Evolutionary conservation across 805 yeast genomes (phyloP).

Genomic region (Henningerozyma blattae): DNA sequence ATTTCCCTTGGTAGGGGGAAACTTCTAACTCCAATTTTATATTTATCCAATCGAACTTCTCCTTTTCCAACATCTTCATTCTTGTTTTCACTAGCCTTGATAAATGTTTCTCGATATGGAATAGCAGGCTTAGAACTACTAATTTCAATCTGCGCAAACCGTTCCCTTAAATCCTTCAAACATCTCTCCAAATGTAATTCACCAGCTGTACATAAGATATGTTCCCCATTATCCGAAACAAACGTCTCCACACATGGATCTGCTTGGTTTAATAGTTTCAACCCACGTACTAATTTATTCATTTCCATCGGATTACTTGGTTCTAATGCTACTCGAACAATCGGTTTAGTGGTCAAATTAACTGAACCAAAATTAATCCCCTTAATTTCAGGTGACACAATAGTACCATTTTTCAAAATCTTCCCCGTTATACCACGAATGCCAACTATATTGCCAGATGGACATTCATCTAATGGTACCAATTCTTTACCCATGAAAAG

Average conservation of each 20-base stretch:
- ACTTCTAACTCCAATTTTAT: slow-evolving; percentile 30
- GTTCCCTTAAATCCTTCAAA: slow-evolving; percentile 73
- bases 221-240: slow-evolving; percentile 84
- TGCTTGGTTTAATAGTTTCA: slow-evolving; percentile 67
- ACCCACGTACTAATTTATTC: slow-evolving; percentile 63
- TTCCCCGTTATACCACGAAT: slow-evolving; percentile 81
- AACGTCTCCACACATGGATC: slow-evolving; percentile 91
- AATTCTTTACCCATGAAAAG: slow-evolving; percentile 89
- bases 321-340: slow-evolving; percentile 90
- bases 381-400: slow-evolving; percentile 41
- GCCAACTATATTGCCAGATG: slow-evolving; percentile 93
- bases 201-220: slow-evolving; percentile 90
- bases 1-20: slow-evolving; percentile 45
- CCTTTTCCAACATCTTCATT: slow-evolving; percentile 38
- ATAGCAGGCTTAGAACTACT: slow-evolving; percentile 84
- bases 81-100: slow-evolving; percentile 35
- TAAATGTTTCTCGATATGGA: slow-evolving; percentile 82
- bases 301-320: slow-evolving; percentile 79
- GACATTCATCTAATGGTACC: slow-evolving; percentile 64
- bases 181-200: slow-evolving; percentile 94
- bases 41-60: slow-evolving; percentile 39
- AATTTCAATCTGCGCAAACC: slow-evolving; percentile 87
- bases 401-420: slow-evolving; percentile 77
- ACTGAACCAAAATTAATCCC: slow-evolving; percentile 75
- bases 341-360: slow-evolving; percentile 71